These are phyloP conservation scores for Draba incana DNA, from an alignment of 345 rosid genomes.

Conservation along the genomic window DNA sequence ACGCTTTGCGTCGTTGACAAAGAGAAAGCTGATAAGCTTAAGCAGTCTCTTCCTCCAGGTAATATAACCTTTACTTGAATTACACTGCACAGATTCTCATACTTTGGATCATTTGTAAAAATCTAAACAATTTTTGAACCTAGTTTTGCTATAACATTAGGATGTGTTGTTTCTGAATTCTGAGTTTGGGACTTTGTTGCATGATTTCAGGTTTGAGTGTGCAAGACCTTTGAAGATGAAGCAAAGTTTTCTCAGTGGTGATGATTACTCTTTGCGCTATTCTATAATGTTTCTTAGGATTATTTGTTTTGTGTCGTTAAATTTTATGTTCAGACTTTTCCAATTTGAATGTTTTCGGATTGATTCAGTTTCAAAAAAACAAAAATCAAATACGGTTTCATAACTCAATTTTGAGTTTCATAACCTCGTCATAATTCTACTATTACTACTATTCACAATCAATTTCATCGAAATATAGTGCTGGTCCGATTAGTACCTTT, in stretches of 20 bases:
- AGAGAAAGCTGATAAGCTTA: conserved; percentile 94
- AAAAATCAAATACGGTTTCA: conserved; percentile 2
- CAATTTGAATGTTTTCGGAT: conserved; percentile 24
- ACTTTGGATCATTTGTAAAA: too few species aligned
- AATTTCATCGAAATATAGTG: too few species aligned
- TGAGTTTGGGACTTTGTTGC: background rate
- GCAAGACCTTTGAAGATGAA: conserved; percentile 63
- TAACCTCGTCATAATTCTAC: background rate
- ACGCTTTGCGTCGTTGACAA: conserved; percentile 83
- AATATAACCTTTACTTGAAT: background rate
- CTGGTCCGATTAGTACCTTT: background rate
- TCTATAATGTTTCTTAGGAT: conserved; percentile 14
- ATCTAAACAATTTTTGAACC: too few species aligned
- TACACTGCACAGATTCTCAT: too few species aligned
- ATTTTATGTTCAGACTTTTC: conserved; percentile 21
- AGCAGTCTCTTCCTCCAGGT: conserved; percentile 99
- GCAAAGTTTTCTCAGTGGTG: background rate
- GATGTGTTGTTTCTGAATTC: background rate
- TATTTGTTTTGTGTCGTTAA: conserved; percentile 7
- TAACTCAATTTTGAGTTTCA: background rate
- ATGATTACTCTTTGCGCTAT: background rate
- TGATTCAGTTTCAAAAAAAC: background rate
- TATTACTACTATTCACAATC: too few species aligned
- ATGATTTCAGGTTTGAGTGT: conserved; percentile 75
- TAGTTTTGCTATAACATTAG: too few species aligned